phyloP scores from a whole-genome alignment of 2,329 filamentous ascomycete species.

The Aspergillus sp. region DNA sequence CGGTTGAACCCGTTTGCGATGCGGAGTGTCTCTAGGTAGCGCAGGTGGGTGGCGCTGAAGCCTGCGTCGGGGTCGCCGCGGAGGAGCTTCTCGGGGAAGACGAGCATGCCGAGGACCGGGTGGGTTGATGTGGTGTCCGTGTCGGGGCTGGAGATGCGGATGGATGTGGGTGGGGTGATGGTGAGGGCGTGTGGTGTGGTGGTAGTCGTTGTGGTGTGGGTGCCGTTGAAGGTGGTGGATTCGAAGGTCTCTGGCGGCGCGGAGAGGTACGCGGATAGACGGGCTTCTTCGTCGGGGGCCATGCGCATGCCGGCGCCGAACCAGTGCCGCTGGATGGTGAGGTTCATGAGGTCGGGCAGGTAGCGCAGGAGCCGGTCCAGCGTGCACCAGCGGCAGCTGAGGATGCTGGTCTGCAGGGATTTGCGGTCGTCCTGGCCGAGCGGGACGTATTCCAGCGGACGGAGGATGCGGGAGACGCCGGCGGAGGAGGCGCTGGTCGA shows the following conservation, averaged over 20 bases:
- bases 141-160: slow-evolving; percentile 18
- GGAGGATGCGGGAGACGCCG: slow-evolving; percentile 29
- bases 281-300: slow-evolving; percentile 13
- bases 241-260: slow-evolving; percentile 7
- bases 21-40: slow-evolving; percentile 37
- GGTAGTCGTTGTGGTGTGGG: slow-evolving; percentile 1
- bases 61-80: slow-evolving; percentile 18
- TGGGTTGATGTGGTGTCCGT: slow-evolving; percentile 6
- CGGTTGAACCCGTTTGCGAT: slow-evolving; percentile 24
- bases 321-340: slow-evolving; percentile 35
- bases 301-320: slow-evolving; percentile 23
- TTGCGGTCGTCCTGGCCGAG: slow-evolving; percentile 26
- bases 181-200: slow-evolving; percentile 18
- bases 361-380: slow-evolving; percentile 29
- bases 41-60: slow-evolving; percentile 27
- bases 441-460: slow-evolving; percentile 33
- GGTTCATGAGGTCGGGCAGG: slow-evolving; percentile 32
- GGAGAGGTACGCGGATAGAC: slow-evolving; percentile 20
- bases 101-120: slow-evolving; percentile 18
- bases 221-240: slow-evolving; percentile 15
- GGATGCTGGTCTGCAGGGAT: slow-evolving; percentile 33
- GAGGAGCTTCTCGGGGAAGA: slow-evolving; percentile 16
- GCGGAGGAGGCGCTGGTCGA: background rate
- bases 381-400: slow-evolving; percentile 42
- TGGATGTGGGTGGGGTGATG: slow-evolving; percentile 17